Evolutionary conservation across 768 basidiomycete species (phyloP), one percentile per base, ranked within the genome.

Genomic region (Tulasnella sp.): DNA sequence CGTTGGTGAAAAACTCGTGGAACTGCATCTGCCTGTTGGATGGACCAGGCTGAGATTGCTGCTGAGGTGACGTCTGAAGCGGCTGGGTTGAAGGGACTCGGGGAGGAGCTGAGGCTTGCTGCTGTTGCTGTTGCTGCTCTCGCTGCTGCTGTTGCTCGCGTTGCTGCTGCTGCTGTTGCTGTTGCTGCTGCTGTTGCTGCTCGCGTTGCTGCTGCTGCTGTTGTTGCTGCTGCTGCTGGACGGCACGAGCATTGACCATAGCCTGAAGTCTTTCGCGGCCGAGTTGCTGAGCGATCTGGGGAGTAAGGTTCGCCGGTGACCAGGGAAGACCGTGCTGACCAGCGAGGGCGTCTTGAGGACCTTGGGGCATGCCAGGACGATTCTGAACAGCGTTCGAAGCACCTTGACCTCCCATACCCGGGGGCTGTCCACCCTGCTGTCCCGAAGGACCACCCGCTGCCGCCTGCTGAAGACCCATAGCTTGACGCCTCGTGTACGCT

Each of bases 241-340:
- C 29, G n/a, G 72, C 52, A 9, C 15, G 5, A 31, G 38, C 37
- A 42, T 36, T 3, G 25, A 19, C 71, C 15, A 72, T 0, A 17
- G 71, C 71, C 17, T 72, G 69, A 6, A 45, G 2, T 25, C 49
- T 39, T 45, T 72, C 40, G 7, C 31, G 38, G 19, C 49, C 29
- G 40, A 72, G 54, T 12, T 74, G 73, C 54, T 74, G 73, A 31
- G 58, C 73, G 54, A 52, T 17, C 34, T 74, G 73, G 3, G 73
- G 64, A 17, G 73, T 37, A 2, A 72, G 15, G 42, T 72, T 39
- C 71, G 36, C 0, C 1, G n/a, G n/a, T n/a, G 42, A 40, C 71
- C 71, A 72, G 29, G 40, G 40, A 25, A 29, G 2, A 31, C 25
- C 34, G 38, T 34, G 70, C 25, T 64, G 58, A 64, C 22, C 29